phyloP scores from a whole-genome alignment of 2,329 filamentous ascomycete genomes.

The Ophiosphaerella narmari region DNA sequence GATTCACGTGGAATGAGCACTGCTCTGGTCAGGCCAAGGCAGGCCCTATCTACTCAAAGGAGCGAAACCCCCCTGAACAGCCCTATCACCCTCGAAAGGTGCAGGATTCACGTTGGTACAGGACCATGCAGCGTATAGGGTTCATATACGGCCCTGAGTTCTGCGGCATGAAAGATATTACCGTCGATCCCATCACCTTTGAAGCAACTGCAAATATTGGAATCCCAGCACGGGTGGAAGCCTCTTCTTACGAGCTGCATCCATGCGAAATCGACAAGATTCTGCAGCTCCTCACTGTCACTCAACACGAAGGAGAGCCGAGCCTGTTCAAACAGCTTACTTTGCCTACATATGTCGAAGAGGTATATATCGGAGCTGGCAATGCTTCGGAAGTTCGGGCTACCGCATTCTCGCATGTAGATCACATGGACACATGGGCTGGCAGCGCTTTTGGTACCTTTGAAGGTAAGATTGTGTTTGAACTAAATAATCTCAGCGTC shows the following conservation, averaged over 20 bases:
- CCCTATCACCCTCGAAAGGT: too few relatives aligned
- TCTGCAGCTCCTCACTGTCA: not conserved
- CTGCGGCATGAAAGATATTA: not conserved
- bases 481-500: not conserved
- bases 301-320: not conserved
- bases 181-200: not conserved
- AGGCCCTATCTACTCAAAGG: not conserved
- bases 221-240: not conserved
- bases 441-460: not conserved
- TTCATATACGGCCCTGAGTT: not conserved
- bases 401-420: not conserved
- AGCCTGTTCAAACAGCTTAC: not conserved
- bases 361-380: not conserved
- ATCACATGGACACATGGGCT: not conserved
- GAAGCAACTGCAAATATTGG: not conserved
- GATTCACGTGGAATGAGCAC: not conserved
- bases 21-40: not conserved
- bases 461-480: not conserved
- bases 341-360: not conserved
- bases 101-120: not conserved
- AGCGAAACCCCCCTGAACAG: not conserved
- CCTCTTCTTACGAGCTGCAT: not conserved
- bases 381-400: not conserved
- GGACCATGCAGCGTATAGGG: not conserved
- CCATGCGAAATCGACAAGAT: not conserved